Base-by-base conservation (phyloP, 345 rosid species). In the Citrus mangshanensis region DNA sequence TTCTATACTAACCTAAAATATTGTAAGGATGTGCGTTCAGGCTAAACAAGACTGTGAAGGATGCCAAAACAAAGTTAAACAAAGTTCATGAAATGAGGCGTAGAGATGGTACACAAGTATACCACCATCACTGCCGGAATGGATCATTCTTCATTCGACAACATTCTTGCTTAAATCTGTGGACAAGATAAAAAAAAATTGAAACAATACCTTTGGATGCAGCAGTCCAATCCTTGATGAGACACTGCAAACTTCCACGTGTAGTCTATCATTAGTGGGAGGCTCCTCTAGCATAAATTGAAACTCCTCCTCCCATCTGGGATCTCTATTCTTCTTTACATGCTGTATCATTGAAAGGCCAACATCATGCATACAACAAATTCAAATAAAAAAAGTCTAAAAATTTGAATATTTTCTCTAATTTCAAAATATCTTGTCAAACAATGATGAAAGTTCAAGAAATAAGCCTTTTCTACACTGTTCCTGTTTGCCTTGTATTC, bases 231-330 rank as follows among this genome's bases (percentile, higher is more conserved):
- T 93, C 85, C 99, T 85, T 2, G 97, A 85, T 3, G 99, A 91
- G 80, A 84, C 83, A 81, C 99, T 95, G 37, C 84, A 70, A 75
- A 95, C 97, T 88, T 95, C 97, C 69, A 90, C 91, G 22, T 91
- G 99, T 35, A 95, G 37, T 85, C 86, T 95, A 55, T 93, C 96
- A 24, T 87, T 84, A 21, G 65, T 42, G 1, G 99, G 99, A 74
- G 97, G 92, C 84, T 92, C 97, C 8, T 93, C 99, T 56, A 93
- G 85, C 77, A 84, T 76, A 77, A 92, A 93, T 65, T 86, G 67
- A 81, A 93, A 95, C 76, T 92, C 97, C 81, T 95, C 96, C 67
- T 85, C 95, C 99, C 99, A 95, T 83, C 95, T 92, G 37, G 98
- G 99, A 85, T 93, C 97, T 82, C 99, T 84, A 80, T 87, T 92